Evolutionary conservation across 2,329 filamentous ascomycete genomes (phyloP).

Genomic region (Westerdykella ornata): DNA sequence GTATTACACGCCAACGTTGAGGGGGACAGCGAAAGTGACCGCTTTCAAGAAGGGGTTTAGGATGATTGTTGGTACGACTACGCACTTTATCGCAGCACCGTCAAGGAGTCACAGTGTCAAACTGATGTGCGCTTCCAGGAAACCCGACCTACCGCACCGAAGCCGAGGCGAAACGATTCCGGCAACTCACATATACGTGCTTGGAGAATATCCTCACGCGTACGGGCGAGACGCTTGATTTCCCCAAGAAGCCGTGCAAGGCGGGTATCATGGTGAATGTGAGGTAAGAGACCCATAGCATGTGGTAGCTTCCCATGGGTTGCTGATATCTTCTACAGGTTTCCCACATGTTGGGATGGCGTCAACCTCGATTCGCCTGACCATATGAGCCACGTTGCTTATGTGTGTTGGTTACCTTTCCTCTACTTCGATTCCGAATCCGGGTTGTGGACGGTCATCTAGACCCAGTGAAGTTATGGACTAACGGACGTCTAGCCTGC

Average conservation of each 20-base stretch:
- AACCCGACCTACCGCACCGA: conserved; percentile 33
- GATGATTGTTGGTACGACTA: conserved; percentile 36
- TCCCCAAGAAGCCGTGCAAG: conserved; percentile 36
- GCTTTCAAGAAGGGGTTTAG: conserved; percentile 44
- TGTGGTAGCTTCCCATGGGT: conserved; percentile 15
- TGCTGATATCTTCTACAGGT: conserved; percentile 17
- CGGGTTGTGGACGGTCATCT: background rate
- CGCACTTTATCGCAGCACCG: too few species aligned
- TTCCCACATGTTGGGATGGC: conserved; percentile 41
- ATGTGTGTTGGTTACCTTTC: conserved; percentile 10
- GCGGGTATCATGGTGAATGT: conserved; percentile 42
- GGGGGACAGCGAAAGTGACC: conserved; percentile 31
- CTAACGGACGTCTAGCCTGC: conserved; percentile 15
- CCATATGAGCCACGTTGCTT: conserved; percentile 48
- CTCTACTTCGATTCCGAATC: conserved; percentile 11
- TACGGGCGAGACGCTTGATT: conserved; percentile 35
- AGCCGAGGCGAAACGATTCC: conserved; percentile 34
- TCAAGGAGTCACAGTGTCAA: too few species aligned
- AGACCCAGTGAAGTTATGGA: too few species aligned
- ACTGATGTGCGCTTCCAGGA: conserved; percentile 10
- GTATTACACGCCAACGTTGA: conserved; percentile 29
- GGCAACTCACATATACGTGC: conserved; percentile 43
- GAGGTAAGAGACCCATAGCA: conserved; percentile 23
- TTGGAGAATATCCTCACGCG: conserved; percentile 36
- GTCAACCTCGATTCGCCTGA: conserved; percentile 45